Conservation (phyloP, 2,329 filamentous ascomycete genomes). For the Lizonia empirigonia region DNA sequence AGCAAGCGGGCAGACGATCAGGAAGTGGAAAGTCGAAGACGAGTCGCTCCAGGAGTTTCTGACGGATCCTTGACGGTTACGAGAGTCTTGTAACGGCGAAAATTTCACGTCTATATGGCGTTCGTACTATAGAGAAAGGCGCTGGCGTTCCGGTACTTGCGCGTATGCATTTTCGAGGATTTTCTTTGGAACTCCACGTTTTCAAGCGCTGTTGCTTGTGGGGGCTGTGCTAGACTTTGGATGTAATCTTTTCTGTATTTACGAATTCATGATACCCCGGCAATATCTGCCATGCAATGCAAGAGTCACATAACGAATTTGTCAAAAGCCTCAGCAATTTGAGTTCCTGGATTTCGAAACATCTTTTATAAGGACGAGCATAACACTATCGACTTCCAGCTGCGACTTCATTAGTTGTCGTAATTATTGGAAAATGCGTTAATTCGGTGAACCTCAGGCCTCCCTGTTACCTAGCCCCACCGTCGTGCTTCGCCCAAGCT, state of each 20-base stretch:
- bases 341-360: no score
- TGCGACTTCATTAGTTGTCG: background rate
- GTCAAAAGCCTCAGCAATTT: no score
- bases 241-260: conserved; percentile 1
- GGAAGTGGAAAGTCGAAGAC: conserved; percentile 14
- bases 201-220: conserved; percentile 17
- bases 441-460: background rate
- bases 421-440: background rate
- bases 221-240: conserved; percentile 4
- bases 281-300: conserved; percentile 11
- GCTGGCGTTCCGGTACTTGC: background rate
- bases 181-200: conserved; percentile 11
- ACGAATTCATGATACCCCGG: conserved; percentile 17
- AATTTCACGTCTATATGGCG: background rate
- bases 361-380: no score
- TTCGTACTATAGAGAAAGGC: background rate
- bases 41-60: conserved; percentile 19
- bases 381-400: no score
- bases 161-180: background rate
- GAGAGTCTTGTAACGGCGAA: background rate
- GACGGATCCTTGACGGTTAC: conserved; percentile 10
- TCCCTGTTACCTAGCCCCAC: conserved; percentile 8
- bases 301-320: background rate
- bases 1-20: conserved; percentile 7
- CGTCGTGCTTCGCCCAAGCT: background rate